Percentiles rank a stretch among this genome's conserved stretches.
phyloP scores from a whole-genome alignment of 352 stramenopile genomes.

The Phytophthora sp. region DNA sequence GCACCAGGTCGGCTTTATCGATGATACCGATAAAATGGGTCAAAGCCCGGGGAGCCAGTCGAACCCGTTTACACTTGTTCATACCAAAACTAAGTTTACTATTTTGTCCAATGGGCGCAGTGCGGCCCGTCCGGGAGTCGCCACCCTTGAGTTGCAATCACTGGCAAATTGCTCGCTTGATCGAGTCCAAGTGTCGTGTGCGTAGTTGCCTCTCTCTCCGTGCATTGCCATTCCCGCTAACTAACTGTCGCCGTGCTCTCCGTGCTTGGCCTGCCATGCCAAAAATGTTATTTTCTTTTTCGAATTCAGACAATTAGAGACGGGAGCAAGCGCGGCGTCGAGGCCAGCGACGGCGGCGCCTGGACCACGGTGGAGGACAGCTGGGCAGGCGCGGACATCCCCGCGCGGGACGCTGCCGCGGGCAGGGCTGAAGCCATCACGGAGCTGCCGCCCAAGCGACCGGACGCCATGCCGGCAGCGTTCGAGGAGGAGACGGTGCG shows the following conservation, averaged over 20 bases:
- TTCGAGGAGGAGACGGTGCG: constrained; percentile 70
- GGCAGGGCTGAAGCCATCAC: constrained; percentile 51
- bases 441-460: constrained; percentile 54
- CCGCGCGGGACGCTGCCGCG: constrained; percentile 22
- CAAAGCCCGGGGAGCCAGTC: constrained; percentile 21
- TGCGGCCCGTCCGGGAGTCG: constrained; percentile 16
- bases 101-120: constrained; percentile 27
- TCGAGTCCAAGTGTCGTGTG: constrained; percentile 32
- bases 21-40: no score
- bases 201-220: constrained; percentile 21
- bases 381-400: constrained; percentile 24
- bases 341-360: no score
- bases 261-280: constrained; percentile 10
- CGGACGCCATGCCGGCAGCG: constrained; percentile 44
- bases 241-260: constrained; percentile 23
- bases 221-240: background rate
- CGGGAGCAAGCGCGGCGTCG: constrained; percentile 29
- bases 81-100: constrained; percentile 11
- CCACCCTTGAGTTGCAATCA: constrained; percentile 37
- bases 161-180: constrained; percentile 32
- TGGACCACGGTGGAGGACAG: constrained; percentile 35
- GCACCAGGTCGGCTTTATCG: no score
- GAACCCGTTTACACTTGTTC: constrained; percentile 25
- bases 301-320: constrained; percentile 25
- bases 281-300: constrained; percentile 15